phyloP scores from a whole-genome alignment of 495 filamentous ascomycete species.

The Xylaria curta region DNA sequence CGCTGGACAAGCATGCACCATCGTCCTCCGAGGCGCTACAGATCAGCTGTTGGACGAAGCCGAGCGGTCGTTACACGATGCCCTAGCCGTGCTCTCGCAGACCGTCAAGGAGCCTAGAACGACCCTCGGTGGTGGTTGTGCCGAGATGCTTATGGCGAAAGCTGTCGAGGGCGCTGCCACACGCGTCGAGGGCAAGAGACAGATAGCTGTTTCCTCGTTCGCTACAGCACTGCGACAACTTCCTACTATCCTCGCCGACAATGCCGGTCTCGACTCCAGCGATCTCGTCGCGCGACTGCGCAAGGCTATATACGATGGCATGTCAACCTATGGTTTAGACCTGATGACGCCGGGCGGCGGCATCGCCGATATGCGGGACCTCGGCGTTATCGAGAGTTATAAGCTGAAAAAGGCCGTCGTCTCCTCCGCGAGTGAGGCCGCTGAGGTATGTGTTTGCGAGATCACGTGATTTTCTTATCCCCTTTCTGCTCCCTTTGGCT shows the following conservation, averaged over 20 bases:
- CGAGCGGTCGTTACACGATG: conserved; percentile 94
- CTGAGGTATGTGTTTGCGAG: conserved; percentile 71
- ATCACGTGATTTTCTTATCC: background rate
- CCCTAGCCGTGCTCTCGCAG: conserved; percentile 94
- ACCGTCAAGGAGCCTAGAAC: conserved; percentile 94
- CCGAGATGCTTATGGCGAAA: conserved; percentile 99
- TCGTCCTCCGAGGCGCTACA: conserved; percentile 94
- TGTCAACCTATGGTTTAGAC: conserved; percentile 90
- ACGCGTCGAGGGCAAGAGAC: conserved; percentile 95
- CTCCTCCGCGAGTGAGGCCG: conserved; percentile 91
- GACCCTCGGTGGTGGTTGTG: conserved; percentile 93
- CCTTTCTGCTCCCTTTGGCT: background rate
- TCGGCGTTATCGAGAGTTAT: conserved; percentile 97
- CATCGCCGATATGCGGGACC: conserved; percentile 93
- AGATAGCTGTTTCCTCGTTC: conserved; percentile 89
- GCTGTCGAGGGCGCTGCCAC: conserved; percentile 94
- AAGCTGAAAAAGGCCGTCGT: conserved; percentile 98
- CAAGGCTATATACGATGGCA: conserved; percentile 91
- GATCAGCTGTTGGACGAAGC: conserved; percentile 97
- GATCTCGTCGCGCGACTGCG: conserved; percentile 91
- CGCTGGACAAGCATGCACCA: conserved; percentile 93
- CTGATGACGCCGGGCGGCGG: conserved; percentile 88
- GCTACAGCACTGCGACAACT: conserved; percentile 88
- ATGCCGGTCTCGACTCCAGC: conserved; percentile 92
- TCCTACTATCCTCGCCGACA: conserved; percentile 96